Conservation (phyloP, 768 basidiomycete genomes). For the Lentinula detonsa region DNA sequence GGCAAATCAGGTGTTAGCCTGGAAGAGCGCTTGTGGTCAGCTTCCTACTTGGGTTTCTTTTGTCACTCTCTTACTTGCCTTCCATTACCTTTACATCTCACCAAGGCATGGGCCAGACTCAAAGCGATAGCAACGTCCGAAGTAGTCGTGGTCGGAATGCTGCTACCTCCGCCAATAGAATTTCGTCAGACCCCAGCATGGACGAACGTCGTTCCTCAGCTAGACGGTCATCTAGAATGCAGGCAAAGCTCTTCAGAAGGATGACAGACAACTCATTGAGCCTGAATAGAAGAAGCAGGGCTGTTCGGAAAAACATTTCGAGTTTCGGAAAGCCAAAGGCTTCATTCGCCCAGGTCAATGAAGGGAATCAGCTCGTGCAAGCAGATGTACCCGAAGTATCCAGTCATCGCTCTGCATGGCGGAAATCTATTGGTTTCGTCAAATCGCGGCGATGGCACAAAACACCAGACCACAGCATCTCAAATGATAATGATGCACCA, state of each 20-base stretch:
- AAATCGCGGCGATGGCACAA: background rate
- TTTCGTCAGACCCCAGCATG: background rate
- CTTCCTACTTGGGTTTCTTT: background rate
- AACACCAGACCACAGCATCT: background rate
- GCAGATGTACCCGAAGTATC: background rate
- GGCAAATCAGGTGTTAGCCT: no score
- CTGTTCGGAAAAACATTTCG: constrained; percentile 28
- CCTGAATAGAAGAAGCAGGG: background rate
- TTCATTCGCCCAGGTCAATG: constrained; percentile 12
- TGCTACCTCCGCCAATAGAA: no score
- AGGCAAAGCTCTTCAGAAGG: background rate
- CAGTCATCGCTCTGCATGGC: constrained; percentile 5
- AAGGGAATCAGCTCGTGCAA: background rate
- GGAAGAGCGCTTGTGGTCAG: background rate
- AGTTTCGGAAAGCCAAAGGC: constrained; percentile 19
- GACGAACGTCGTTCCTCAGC: no score
- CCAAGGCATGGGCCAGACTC: background rate
- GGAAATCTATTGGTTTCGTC: background rate
- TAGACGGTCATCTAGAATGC: background rate
- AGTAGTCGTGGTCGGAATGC: background rate
- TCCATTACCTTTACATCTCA: background rate
- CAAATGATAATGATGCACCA: background rate
- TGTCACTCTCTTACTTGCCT: no score
- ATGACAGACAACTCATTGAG: background rate
- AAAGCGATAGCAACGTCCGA: background rate